Base-by-base conservation (phyloP, 176 grass and related monocot genomes). In the Tuctoria greenei region DNA sequence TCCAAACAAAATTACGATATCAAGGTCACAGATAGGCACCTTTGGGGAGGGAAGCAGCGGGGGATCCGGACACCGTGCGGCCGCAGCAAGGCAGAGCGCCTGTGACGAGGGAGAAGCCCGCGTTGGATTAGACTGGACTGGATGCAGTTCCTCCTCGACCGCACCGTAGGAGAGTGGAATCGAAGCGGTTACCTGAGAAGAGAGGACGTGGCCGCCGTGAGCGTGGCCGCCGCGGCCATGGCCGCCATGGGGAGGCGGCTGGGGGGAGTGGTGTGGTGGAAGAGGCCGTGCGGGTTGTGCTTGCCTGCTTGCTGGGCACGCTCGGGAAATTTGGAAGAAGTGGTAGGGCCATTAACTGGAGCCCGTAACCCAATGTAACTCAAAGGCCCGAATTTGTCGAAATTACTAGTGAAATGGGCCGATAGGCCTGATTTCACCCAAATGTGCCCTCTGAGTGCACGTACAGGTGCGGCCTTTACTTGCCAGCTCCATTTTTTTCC, bases 201-300 rank as follows among this genome's bases (percentile, higher is more conserved):
- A 6, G 85, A 73, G 60, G 85, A 87, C 18, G 79, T 51, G 51
- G 85, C 67, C 18, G 79, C 66, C 61, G 74, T 72, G 17, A 87
- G 67, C 51, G 34, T 67, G 31, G 85, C 79, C 7, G 85, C 73
- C 47, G 73, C 79, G 56, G 79, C 72, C 72, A 74, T 77, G 49
- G 73, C 62, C 49, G 79, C 85, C 85, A 87, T 87, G 23, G 43
- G 43, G 67, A 67, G 66, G 74, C 57, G 26, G 50, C 8, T 13
- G 16, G 66, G 6, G 52, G 57, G 56, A 40, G 7, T 17, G 50
- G 46, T 31, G 1, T 23, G 51, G 39, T 23, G 39, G n/a, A 13
- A 20, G 49, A 20, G 49, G 49, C 49, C 17, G 49, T 51, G 15
- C 49, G 64, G 15, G 40, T 3, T 31, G 31, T 31, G 31, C 1